A percentile compares a stretch with the other conserved stretches of the same genome.
Evolutionary conservation across 257 asterid species (phyloP).

Genomic region (Petunia axillaris): DNA sequence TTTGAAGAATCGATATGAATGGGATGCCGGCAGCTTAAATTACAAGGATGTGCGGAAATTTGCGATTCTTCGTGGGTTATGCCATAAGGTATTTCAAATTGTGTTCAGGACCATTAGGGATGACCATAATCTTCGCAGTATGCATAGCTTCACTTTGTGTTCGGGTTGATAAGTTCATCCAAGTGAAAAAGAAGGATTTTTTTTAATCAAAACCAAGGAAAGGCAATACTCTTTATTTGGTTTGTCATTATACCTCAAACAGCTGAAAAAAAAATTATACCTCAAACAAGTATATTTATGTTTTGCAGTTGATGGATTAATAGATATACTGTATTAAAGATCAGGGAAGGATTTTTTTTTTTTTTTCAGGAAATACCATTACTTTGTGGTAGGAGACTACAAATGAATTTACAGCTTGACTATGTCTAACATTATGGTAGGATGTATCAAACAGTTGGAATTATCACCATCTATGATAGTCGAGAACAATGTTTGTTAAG

Average conservation of each 20-base stretch:
- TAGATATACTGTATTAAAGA: neutral
- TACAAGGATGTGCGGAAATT: conserved; percentile 81
- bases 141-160: neutral
- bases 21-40: conserved; percentile 68
- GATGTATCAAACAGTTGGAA: neutral
- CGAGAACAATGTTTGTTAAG: neutral
- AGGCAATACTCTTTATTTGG: neutral
- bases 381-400: neutral
- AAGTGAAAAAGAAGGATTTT: neutral
- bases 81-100: conserved; percentile 72
- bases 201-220: conserved; percentile 3
- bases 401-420: neutral
- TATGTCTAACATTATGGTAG: neutral
- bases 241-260: neutral
- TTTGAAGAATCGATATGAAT: conserved; percentile 80
- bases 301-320: no score
- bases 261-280: no score
- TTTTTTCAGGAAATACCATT: neutral
- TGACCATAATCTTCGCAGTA: neutral
- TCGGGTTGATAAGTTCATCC: neutral
- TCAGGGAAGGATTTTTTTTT: neutral
- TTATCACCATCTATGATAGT: neutral
- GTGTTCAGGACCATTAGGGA: no score
- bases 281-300: no score
- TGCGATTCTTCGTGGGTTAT: conserved; percentile 90